Evolutionary conservation across 371 early-diverging fungal genomes (phyloP).

Genomic region (Rhizopus arrhizus): DNA sequence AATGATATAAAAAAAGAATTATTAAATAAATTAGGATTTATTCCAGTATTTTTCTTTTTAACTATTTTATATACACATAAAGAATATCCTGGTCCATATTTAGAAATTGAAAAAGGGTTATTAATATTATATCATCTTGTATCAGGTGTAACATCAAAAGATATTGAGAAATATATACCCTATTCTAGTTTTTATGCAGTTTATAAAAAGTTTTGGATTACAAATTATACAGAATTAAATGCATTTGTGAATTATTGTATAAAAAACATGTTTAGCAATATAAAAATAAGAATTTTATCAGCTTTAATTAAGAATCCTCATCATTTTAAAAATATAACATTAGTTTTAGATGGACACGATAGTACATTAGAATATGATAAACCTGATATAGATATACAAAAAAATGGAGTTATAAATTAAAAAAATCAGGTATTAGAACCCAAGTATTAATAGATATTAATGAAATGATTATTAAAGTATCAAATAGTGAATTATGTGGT

Average conservation of each 20-base stretch:
- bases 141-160: background rate
- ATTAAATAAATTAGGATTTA: constrained; percentile 16
- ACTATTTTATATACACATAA: constrained; percentile 4
- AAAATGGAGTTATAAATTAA: constrained; percentile 9
- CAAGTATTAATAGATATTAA: constrained; percentile 13
- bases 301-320: constrained; percentile 9
- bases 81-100: constrained; percentile 16
- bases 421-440: constrained; percentile 10
- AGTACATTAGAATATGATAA: constrained; percentile 11
- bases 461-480: constrained; percentile 6
- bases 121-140: constrained; percentile 15
- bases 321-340: constrained; percentile 13
- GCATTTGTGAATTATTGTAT: constrained; percentile 9
- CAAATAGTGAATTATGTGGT: background rate
- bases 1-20: constrained; percentile 21
- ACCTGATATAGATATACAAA: background rate
- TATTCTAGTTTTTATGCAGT: constrained; percentile 13
- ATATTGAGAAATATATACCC: constrained; percentile 12
- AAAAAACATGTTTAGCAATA: constrained; percentile 6
- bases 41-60: constrained; percentile 20
- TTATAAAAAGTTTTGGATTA: constrained; percentile 21
- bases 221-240: constrained; percentile 10
- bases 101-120: constrained; percentile 18
- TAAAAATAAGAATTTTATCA: constrained; percentile 4
- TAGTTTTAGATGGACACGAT: constrained; percentile 19